A percentile compares a stretch with the other conserved stretches of the same genome.
phyloP scores from a whole-genome alignment of 1,284 basidiomycete species.

The Moesziomyces sp. region DNA sequence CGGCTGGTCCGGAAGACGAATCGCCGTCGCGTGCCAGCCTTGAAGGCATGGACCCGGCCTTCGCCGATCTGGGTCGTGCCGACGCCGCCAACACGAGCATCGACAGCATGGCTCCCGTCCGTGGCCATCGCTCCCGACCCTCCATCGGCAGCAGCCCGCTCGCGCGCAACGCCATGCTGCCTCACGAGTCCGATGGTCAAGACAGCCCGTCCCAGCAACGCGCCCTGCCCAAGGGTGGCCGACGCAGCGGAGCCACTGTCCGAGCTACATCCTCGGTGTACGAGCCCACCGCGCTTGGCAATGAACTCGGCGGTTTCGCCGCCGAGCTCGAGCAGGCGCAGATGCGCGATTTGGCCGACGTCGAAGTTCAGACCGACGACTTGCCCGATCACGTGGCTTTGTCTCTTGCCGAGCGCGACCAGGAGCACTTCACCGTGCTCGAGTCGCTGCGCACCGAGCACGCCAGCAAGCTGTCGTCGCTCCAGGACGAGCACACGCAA shows the following conservation, averaged over 20 bases:
- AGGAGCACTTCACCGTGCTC: slow-evolving; percentile 42
- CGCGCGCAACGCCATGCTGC: slow-evolving; percentile 26
- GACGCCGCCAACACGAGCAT: slow-evolving; percentile 31
- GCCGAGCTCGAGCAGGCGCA: slow-evolving; percentile 23
- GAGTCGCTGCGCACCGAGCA: slow-evolving; percentile 35
- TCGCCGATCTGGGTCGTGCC: slow-evolving; percentile 43
- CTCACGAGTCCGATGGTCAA: slow-evolving; percentile 26
- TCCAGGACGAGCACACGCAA: slow-evolving; percentile 35
- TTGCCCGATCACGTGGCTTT: slow-evolving; percentile 45
- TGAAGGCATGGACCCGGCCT: slow-evolving; percentile 58
- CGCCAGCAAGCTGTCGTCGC: slow-evolving; percentile 28
- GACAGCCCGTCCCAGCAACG: slow-evolving; percentile 22
- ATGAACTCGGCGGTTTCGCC: slow-evolving; percentile 48
- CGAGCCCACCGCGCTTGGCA: slow-evolving; percentile 51
- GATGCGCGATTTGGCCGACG: slow-evolving; percentile 28
- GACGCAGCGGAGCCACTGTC: slow-evolving; percentile 34
- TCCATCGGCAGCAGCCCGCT: slow-evolving; percentile 55
- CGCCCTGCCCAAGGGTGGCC: slow-evolving; percentile 28
- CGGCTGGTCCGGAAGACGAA: slow-evolving; percentile 31
- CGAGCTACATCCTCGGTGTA: slow-evolving; percentile 42
- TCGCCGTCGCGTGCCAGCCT: slow-evolving; percentile 52
- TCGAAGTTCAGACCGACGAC: slow-evolving; percentile 41
- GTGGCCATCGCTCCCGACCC: slow-evolving; percentile 35
- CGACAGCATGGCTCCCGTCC: slow-evolving; percentile 16
- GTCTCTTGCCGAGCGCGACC: slow-evolving; percentile 35